Evolutionary conservation across 2,329 filamentous ascomycete species (phyloP).

Genomic region (Penicillium sp.): DNA sequence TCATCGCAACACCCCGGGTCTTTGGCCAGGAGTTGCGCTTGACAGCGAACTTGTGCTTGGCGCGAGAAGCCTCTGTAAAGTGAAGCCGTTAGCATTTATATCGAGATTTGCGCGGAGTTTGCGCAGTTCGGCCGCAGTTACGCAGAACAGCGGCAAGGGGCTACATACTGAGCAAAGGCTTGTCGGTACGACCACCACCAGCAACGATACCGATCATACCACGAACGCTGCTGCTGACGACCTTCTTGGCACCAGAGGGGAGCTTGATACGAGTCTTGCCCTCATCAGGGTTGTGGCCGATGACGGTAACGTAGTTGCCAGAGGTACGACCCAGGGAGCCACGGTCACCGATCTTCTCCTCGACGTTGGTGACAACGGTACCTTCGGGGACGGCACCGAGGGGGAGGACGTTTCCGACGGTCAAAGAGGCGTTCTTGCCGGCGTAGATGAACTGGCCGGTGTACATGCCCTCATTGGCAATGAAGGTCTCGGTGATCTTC

Average conservation of each 20-base stretch:
- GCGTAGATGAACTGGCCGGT: conserved; percentile 99
- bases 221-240: conserved; percentile 84
- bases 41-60: conserved; percentile 99
- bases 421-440: conserved; percentile 96
- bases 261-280: conserved; percentile 99
- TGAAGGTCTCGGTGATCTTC: conserved; percentile 97
- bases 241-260: conserved; percentile 98
- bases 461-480: conserved; percentile 99
- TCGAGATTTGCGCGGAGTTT: not conserved
- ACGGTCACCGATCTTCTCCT: conserved; percentile 98
- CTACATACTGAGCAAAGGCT: conserved; percentile 82
- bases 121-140: not conserved
- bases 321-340: conserved; percentile 94
- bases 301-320: conserved; percentile 98
- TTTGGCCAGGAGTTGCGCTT: conserved; percentile 99
- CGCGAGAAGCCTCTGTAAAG: conserved; percentile 85
- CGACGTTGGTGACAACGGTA: conserved; percentile 98
- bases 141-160: not conserved
- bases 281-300: conserved; percentile 97
- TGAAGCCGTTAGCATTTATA: conserved; percentile 36
- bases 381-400: conserved; percentile 93
- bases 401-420: conserved; percentile 95
- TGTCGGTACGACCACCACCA: conserved; percentile 99
- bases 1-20: conserved; percentile 99
- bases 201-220: conserved; percentile 99